Base-by-base conservation (phyloP, 169 alveolate species). In the Eimeria necatrix region DNA sequence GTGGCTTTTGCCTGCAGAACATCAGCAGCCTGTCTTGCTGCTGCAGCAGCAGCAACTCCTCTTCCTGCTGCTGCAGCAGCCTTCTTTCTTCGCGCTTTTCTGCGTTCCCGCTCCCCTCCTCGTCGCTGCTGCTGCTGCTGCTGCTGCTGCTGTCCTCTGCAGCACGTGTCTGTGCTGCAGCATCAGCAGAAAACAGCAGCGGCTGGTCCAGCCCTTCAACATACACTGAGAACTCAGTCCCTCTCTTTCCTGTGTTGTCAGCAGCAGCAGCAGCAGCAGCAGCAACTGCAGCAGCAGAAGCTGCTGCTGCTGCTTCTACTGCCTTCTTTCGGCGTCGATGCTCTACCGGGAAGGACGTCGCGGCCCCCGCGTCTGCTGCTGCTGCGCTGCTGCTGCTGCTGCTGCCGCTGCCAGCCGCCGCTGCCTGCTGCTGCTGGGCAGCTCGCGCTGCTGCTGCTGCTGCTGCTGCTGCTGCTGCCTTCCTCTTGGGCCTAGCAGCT, bases 1-100 rank as follows among this genome's bases (percentile, higher is more conserved):
- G 81, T 20, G 64, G 94, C 56, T 48, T 73, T 60, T 56, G 84
- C 56, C 94, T 90, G n/a, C 68, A 83, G 74, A 53, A 80, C 74
- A 78, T 59, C 73, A 78, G 64, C 76, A 78, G 60, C 16, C 49
- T 14, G 20, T 32, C 89, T 60, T 78, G 78, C 93, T 64, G 85
- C 83, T 61, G 94, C 84, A 71, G 73, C 88, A 70, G 24, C 78
- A 71, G 48, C 71, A 71, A 46, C 59, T 73, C 94, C 60, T 71
- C 89, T 70, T 71, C 52, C 80, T 26, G 91, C 26, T 52, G 76
- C 56, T 56, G 91, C 48, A 9, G 56, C 16, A 68, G 10, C 46
- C 73, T 4, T 32, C 51, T 60, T n/a, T 4, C 81, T 16, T 70
- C 61, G 26, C 51, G n/a, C 26, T 10, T 74, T 70, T 9, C 41